Percentiles rank a stretch among this genome's conserved stretches.
Conservation (phyloP, 495 filamentous ascomycete genomes). For the Alectoria sarmentosa region DNA sequence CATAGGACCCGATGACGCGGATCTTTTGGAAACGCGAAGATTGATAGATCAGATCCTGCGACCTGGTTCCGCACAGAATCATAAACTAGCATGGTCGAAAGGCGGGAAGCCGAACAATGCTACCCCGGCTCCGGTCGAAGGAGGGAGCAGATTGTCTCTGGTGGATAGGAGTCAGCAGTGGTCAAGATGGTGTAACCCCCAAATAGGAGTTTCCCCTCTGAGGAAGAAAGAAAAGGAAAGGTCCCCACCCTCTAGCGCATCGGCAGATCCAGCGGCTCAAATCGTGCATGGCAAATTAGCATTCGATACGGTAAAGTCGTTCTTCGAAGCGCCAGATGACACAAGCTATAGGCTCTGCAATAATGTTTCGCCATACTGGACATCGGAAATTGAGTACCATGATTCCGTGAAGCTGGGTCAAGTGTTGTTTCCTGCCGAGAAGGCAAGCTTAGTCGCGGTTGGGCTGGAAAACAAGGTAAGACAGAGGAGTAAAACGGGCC, state of each 20-base stretch:
- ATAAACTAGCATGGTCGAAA: background rate
- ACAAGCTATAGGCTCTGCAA: background rate
- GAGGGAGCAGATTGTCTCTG: conserved; percentile 13
- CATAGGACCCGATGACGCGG: conserved; percentile 18
- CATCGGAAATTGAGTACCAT: background rate
- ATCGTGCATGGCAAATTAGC: background rate
- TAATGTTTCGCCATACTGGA: background rate
- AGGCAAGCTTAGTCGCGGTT: background rate
- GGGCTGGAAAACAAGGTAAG: background rate
- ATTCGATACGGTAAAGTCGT: background rate
- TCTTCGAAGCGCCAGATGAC: conserved; percentile 6
- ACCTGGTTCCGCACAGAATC: background rate
- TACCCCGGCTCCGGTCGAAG: conserved; percentile 7
- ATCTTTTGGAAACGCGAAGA: conserved; percentile 18
- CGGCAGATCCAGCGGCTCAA: background rate
- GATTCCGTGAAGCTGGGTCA: conserved; percentile 12
- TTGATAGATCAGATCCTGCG: conserved; percentile 14
- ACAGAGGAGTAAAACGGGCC: background rate
- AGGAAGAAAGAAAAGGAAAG: background rate
- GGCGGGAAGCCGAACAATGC: background rate
- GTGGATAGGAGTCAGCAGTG: conserved; percentile 10
- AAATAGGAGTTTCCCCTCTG: background rate
- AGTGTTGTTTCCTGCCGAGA: background rate
- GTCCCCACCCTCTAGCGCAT: background rate
- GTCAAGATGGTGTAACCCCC: conserved; percentile 12